A percentile compares a stretch with the other conserved stretches of the same genome.
Conservation (phyloP, 2,329 filamentous ascomycete species). For the Paecilomyces variotii region DNA sequence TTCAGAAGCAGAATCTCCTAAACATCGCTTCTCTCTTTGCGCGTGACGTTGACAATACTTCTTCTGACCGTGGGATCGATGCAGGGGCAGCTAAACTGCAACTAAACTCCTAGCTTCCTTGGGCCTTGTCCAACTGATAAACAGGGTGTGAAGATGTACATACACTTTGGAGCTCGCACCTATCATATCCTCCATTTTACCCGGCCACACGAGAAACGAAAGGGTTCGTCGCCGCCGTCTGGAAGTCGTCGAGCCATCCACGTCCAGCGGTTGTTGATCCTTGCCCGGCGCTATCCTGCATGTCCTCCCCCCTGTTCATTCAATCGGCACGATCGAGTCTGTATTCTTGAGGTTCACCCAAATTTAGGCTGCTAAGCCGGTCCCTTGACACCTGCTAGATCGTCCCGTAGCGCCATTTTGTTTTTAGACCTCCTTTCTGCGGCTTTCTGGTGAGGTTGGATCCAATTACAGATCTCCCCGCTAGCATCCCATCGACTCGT, state of each 20-base stretch:
- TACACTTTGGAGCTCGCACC: background rate
- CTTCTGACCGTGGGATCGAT: background rate
- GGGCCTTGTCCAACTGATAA: background rate
- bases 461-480: slow-evolving; percentile 1
- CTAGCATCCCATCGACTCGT: slow-evolving; percentile 7
- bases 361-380: slow-evolving; percentile 6
- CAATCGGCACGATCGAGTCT: background rate
- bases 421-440: slow-evolving; percentile 1
- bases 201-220: background rate
- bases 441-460: background rate
- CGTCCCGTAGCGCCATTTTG: slow-evolving; percentile 5
- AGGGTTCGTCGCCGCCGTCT: background rate
- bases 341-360: slow-evolving; percentile 2
- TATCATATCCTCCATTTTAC: background rate
- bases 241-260: background rate
- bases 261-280: background rate
- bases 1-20: background rate
- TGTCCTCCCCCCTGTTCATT: background rate
- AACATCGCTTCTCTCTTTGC: background rate
- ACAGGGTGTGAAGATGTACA: background rate
- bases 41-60: background rate
- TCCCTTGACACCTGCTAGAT: slow-evolving; percentile 3
- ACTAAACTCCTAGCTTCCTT: background rate
- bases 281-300: background rate
- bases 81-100: background rate